phyloP scores from a whole-genome alignment of 2,329 filamentous ascomycete genomes.

The Neoarthrinium moseri region DNA sequence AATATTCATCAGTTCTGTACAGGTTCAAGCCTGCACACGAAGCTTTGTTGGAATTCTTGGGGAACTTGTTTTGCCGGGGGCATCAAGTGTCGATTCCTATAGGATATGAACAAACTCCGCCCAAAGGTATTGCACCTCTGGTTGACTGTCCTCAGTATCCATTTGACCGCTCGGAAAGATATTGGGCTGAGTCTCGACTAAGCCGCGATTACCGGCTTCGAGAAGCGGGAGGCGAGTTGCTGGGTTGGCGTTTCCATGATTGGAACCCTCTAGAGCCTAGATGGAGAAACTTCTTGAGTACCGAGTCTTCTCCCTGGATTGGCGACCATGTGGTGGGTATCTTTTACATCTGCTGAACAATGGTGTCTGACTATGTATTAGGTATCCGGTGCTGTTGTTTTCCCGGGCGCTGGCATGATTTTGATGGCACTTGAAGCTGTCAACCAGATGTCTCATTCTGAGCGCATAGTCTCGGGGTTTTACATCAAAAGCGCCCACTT shows the following conservation, averaged over 20 bases:
- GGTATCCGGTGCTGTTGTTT: conserved; percentile 26
- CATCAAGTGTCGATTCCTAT: too few relatives aligned
- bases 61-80: too few relatives aligned
- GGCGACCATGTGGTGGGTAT: conserved; percentile 43
- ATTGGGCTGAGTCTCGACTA: conserved; percentile 32
- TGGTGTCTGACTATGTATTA: too few relatives aligned
- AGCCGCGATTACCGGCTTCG: conserved; percentile 28
- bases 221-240: conserved; percentile 22
- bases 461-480: conserved; percentile 22
- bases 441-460: conserved; percentile 19
- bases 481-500: conserved; percentile 29
- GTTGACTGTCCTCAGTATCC: conserved; percentile 34
- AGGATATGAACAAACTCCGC: too few relatives aligned
- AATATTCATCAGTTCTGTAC: conserved; percentile 5
- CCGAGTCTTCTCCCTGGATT: conserved; percentile 43
- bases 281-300: conserved; percentile 45
- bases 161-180: conserved; percentile 32
- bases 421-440: conserved; percentile 38
- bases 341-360: too few relatives aligned
- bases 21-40: conserved; percentile 11
- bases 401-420: conserved; percentile 35
- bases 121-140: too few relatives aligned
- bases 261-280: conserved; percentile 26
- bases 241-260: conserved; percentile 23
- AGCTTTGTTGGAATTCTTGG: too few relatives aligned